Evolutionary conservation across 2,329 filamentous ascomycete species (phyloP).

Genomic region (Ceratocystis harringtonii): DNA sequence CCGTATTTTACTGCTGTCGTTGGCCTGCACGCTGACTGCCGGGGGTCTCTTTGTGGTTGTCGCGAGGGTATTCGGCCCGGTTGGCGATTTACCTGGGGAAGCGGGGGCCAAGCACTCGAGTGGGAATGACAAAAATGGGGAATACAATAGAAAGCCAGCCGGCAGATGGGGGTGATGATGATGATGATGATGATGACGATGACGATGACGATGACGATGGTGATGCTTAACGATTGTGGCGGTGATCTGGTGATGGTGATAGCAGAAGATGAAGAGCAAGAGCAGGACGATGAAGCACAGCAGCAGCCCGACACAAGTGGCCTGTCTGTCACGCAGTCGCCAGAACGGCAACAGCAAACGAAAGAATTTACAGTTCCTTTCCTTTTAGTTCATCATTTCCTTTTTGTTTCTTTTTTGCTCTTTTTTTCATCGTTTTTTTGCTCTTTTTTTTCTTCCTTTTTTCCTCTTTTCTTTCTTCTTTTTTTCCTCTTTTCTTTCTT

Average conservation of each 20-base stretch:
- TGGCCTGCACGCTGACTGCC: not conserved
- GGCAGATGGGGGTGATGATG: conserved; percentile 1
- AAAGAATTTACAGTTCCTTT: not conserved
- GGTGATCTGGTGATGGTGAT: not conserved
- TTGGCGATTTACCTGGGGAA: conserved; percentile 15
- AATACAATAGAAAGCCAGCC: not conserved
- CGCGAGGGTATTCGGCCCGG: conserved; percentile 13
- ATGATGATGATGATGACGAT: not conserved
- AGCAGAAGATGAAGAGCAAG: not conserved
- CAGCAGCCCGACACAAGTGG: not conserved
- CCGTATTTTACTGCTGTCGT: conserved; percentile 6
- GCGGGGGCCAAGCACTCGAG: conserved; percentile 4
- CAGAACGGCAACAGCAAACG: not conserved
- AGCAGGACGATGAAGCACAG: not conserved
- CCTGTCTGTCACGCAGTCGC: not conserved
- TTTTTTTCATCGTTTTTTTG: not conserved
- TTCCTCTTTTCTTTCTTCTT: not conserved
- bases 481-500: not conserved
- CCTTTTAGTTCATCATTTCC: not conserved
- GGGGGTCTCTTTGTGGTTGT: conserved; percentile 2
- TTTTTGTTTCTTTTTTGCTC: not conserved
- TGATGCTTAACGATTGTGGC: not conserved
- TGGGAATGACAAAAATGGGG: not conserved
- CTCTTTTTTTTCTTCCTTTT: not conserved
- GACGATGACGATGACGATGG: not conserved